Base-by-base conservation (phyloP, 345 rosid species). In the Mallotus nudiflorus region DNA sequence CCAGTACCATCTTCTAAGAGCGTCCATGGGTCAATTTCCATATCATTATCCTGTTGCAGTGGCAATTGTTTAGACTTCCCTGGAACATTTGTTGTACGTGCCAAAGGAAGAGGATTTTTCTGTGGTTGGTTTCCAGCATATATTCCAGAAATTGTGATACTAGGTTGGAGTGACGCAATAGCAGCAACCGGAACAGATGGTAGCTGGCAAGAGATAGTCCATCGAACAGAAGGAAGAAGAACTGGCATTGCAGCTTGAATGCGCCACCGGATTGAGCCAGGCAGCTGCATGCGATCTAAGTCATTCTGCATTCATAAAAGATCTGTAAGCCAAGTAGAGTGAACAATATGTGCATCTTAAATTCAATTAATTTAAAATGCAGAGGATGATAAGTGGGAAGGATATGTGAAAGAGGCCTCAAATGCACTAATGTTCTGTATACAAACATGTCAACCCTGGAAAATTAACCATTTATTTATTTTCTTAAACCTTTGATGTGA, bases 201-300 rank as follows among this genome's bases (percentile, higher is more conserved):
- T 40, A 91, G 91, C 73, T 87, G 91, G 84, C 97, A 95, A 67
- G 90, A 85, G 69, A 88, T 58, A 49, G 77, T 77, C 61, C 87
- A 85, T 50, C 85, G 87, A 4, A 63, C 73, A 67, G 92, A 85
- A 78, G 93, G 89, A 70, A 82, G 80, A 56, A 90, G 82, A 56
- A 84, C 64, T 7, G 99, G 99, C 89, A 96, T 89, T 29, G 98
- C 91, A 55, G 96, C 85, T 87, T 96, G 99, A 70, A 96, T 91
- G 48, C 98, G 95, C 91, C 97, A 81, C 71, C 96, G 83, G 59
- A 91, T 86, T 52, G 75, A 81, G 74, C 92, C 96, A 27, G 99
- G 98, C 66, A 96, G 80, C 71, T 88, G 90, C 99, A 92, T 96
- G 55, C 86, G 87, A 57, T 84, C 93, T 69, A 96, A 79, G 61